Evolutionary conservation across 129 eudicot genomes (phyloP).

Genomic region (Ambrosia trifida): DNA sequence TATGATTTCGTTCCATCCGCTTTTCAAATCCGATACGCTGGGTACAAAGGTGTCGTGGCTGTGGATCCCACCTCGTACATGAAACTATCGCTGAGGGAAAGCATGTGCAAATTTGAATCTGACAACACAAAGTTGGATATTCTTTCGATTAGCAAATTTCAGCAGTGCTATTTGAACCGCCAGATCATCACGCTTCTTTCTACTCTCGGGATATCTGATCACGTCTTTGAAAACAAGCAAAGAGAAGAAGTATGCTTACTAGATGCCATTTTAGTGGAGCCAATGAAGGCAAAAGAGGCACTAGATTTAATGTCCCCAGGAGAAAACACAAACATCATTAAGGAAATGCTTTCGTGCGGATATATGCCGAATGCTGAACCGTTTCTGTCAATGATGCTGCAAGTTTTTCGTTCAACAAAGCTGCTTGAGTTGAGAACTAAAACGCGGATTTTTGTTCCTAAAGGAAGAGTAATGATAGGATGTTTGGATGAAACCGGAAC

Average conservation of each 20-base stretch:
- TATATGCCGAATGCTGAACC: constrained; percentile 81
- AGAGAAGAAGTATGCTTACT: constrained; percentile 62
- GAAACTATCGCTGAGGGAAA: constrained; percentile 62
- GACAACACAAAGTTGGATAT: constrained; percentile 60
- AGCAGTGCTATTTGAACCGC: constrained; percentile 76
- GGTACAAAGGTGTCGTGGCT: constrained; percentile 87
- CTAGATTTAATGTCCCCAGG: constrained; percentile 82
- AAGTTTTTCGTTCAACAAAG: constrained; percentile 68
- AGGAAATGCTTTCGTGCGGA: constrained; percentile 80
- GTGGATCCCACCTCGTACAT: constrained; percentile 56
- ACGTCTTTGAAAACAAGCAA: constrained; percentile 67
- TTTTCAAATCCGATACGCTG: constrained; percentile 78
- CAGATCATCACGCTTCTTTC: constrained; percentile 77
- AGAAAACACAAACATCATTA: constrained; percentile 68
- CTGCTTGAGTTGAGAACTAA: constrained; percentile 67
- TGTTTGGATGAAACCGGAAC: constrained; percentile 78
- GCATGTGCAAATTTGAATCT: constrained; percentile 78
- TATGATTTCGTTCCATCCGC: constrained; percentile 60
- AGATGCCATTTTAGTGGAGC: constrained; percentile 56
- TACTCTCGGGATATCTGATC: constrained; percentile 64
- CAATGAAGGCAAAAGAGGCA: constrained; percentile 68
- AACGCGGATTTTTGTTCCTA: constrained; percentile 58
- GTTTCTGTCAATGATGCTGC: constrained; percentile 88
- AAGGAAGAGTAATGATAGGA: constrained; percentile 85
- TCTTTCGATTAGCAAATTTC: constrained; percentile 67